These are phyloP conservation scores for Taphrina flavorubra DNA, from an alignment of 1,139 yeast genomes.

Conservation along the genomic window DNA sequence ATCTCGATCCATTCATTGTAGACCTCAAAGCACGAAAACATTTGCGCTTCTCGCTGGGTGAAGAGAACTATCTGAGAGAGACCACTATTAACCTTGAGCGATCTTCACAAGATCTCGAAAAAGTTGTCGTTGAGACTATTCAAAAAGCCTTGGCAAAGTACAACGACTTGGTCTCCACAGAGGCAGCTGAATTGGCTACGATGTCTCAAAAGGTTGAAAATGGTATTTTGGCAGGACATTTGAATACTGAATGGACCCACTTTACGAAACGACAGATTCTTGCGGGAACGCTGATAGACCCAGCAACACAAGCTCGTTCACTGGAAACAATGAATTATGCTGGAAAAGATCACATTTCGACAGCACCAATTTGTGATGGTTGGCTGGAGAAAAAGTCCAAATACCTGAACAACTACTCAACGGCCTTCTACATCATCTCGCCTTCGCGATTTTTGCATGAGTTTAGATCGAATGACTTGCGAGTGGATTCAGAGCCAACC, in stretches of 20 bases:
- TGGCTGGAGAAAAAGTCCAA: slow-evolving; percentile 87
- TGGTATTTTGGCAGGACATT: slow-evolving; percentile 78
- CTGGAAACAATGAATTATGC: slow-evolving; percentile 67
- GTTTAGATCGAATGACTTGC: slow-evolving; percentile 81
- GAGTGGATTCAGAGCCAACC: slow-evolving; percentile 82
- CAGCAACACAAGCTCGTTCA: slow-evolving; percentile 71
- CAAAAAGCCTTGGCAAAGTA: slow-evolving; percentile 79
- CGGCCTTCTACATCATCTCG: slow-evolving; percentile 90
- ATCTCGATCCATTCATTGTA: slow-evolving; percentile 80
- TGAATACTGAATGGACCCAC: slow-evolving; percentile 86
- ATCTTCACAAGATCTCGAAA: slow-evolving; percentile 87
- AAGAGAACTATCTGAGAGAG: slow-evolving; percentile 84
- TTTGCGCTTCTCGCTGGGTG: slow-evolving; percentile 74
- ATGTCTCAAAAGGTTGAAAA: slow-evolving; percentile 47
- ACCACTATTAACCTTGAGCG: slow-evolving; percentile 85
- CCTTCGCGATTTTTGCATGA: slow-evolving; percentile 82
- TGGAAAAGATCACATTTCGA: slow-evolving; percentile 71
- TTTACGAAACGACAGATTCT: slow-evolving; percentile 64
- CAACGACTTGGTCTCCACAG: slow-evolving; percentile 69
- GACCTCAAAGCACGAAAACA: slow-evolving; percentile 76
- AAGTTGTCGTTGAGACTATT: slow-evolving; percentile 81
- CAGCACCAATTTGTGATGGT: slow-evolving; percentile 77
- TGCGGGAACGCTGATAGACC: slow-evolving; percentile 70
- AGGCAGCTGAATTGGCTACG: slow-evolving; percentile 70
- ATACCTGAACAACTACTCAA: slow-evolving; percentile 83